Conservation (phyloP, 495 filamentous ascomycete species). For the Podospora appendiculata region DNA sequence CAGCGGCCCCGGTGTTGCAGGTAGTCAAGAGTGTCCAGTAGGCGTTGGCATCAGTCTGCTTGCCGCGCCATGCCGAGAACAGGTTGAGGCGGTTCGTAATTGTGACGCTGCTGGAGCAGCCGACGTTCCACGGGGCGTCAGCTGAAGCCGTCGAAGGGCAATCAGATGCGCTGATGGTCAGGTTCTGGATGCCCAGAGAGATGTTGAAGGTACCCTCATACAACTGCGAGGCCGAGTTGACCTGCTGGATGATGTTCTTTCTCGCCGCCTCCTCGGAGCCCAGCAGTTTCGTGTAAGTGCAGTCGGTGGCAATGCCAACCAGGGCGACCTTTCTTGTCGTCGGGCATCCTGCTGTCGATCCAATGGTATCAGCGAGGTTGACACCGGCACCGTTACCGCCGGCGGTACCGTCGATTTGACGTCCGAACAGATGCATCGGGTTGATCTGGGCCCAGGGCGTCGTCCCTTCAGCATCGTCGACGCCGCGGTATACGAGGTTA, state of each 20-base stretch:
- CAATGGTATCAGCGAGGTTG: slow-evolving; percentile 76
- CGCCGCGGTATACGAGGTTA: slow-evolving; percentile 53
- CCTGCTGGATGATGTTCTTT: slow-evolving; percentile 68
- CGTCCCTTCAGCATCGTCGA: slow-evolving; percentile 16
- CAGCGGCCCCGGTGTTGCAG: slow-evolving; percentile 77
- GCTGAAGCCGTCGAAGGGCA: slow-evolving; percentile 61
- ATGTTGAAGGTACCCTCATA: slow-evolving; percentile 93
- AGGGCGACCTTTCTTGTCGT: slow-evolving; percentile 81
- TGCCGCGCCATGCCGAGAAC: slow-evolving; percentile 83
- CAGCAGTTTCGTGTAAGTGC: slow-evolving; percentile 71
- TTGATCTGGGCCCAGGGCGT: slow-evolving; percentile 20
- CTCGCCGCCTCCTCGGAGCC: slow-evolving; percentile 49
- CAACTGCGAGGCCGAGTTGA: slow-evolving; percentile 79
- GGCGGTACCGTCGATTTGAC: slow-evolving; percentile 43
- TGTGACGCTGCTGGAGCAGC: slow-evolving; percentile 50
- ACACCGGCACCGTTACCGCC: slow-evolving; percentile 77
- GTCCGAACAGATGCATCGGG: slow-evolving; percentile 30
- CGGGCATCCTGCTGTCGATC: slow-evolving; percentile 74
- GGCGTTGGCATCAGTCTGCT: slow-evolving; percentile 64
- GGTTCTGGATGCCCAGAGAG: slow-evolving; percentile 76
- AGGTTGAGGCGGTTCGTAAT: slow-evolving; percentile 78
- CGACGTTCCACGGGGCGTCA: slow-evolving; percentile 72
- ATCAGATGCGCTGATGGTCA: slow-evolving; percentile 60
- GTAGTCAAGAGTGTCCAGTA: slow-evolving; percentile 91
- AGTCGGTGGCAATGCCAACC: slow-evolving; percentile 89